These are phyloP conservation scores for Inga leiocalycina DNA, from an alignment of 306 rosid genomes.

Conservation along the genomic window DNA sequence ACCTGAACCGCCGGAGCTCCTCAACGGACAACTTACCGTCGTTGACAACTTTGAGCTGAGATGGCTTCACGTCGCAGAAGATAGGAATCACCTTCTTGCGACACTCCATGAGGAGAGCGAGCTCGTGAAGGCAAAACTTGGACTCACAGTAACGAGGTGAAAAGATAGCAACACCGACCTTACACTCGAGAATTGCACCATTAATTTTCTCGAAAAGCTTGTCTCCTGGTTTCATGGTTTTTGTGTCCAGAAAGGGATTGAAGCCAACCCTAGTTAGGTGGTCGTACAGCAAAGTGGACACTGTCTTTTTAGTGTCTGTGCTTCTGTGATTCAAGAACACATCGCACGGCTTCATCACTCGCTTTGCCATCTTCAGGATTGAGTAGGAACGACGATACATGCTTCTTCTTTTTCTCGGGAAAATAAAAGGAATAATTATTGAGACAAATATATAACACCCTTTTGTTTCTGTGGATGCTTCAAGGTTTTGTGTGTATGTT, in stretches of 20 bases:
- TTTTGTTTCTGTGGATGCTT: not conserved
- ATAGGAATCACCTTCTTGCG: constrained; percentile 83
- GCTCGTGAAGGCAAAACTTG: constrained; percentile 83
- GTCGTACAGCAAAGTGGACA: constrained; percentile 71
- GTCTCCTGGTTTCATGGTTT: constrained; percentile 88
- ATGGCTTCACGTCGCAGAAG: constrained; percentile 80
- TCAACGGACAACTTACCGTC: constrained; percentile 39
- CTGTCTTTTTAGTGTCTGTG: constrained; percentile 69
- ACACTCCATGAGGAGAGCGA: constrained; percentile 65
- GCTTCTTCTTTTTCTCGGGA: not conserved
- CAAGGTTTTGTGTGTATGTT: not conserved
- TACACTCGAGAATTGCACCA: constrained; percentile 55
- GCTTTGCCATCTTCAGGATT: constrained; percentile 33
- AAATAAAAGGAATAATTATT: not conserved
- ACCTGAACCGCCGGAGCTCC: constrained; percentile 47
- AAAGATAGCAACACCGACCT: constrained; percentile 75
- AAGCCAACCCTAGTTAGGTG: constrained; percentile 47
- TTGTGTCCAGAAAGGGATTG: constrained; percentile 75
- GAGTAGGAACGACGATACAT: constrained; percentile 50
- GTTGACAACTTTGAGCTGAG: constrained; percentile 51
- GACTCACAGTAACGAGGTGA: constrained; percentile 83
- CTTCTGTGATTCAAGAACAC: constrained; percentile 86
- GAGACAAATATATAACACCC: not conserved
- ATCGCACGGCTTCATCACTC: constrained; percentile 52
- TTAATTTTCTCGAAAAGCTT: constrained; percentile 80